phyloP scores from a whole-genome alignment of 352 stramenopile species.

The Phytopythium vexans region DNA sequence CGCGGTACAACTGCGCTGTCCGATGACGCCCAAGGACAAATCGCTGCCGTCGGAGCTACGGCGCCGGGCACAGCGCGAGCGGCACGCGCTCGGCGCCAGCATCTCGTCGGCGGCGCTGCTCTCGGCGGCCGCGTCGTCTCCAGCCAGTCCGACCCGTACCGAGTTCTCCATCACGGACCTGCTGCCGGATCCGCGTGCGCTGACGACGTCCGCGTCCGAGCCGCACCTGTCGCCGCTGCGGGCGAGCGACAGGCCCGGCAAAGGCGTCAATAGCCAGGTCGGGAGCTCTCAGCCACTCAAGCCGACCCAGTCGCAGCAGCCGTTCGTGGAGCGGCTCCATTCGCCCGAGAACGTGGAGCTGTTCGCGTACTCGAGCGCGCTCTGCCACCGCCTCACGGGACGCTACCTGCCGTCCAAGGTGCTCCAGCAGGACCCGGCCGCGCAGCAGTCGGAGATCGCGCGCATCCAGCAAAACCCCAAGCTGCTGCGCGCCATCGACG shows the following conservation, averaged over 20 bases:
- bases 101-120: slow-evolving; percentile 31
- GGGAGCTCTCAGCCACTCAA: not conserved
- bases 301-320: slow-evolving; percentile 1
- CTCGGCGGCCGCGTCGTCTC: not conserved
- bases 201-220: not conserved
- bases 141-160: slow-evolving; percentile 4
- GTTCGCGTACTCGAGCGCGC: slow-evolving; percentile 61
- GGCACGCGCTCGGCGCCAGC: slow-evolving; percentile 25
- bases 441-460: slow-evolving; percentile 53
- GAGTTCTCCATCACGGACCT: slow-evolving; percentile 34
- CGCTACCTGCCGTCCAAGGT: slow-evolving; percentile 46
- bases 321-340: slow-evolving; percentile 37
- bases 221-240: slow-evolving; percentile 1
- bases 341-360: slow-evolving; percentile 58
- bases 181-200: slow-evolving; percentile 4
- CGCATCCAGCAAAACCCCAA: slow-evolving; percentile 59
- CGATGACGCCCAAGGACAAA: not conserved
- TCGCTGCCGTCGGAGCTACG: no score
- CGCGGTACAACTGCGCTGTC: no score
- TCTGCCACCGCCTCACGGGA: slow-evolving; percentile 64
- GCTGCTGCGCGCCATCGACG: slow-evolving; percentile 47
- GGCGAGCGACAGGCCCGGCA: not conserved
- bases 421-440: slow-evolving; percentile 36
- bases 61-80: not conserved
- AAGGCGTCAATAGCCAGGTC: not conserved